phyloP scores from a whole-genome alignment of 768 basidiomycete species.

The Russula virescens region DNA sequence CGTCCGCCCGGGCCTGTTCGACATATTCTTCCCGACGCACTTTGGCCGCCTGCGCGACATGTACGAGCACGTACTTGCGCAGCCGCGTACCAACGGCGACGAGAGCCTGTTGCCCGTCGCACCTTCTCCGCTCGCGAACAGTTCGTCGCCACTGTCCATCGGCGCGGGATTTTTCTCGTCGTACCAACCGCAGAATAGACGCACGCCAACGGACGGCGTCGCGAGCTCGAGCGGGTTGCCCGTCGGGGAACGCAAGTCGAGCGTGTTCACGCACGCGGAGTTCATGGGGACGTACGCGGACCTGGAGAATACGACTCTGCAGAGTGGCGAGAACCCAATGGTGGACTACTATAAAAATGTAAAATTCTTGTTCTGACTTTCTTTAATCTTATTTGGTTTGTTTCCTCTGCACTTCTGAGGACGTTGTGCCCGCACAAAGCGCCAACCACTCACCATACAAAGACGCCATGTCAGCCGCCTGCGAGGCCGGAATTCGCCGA shows the following conservation, averaged over 20 bases:
- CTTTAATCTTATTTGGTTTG: not conserved
- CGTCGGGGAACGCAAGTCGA: constrained; percentile 74
- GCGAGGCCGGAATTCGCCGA: too few relatives aligned
- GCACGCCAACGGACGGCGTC: constrained; percentile 64
- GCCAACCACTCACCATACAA: too few relatives aligned
- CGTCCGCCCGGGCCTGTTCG: constrained; percentile 94
- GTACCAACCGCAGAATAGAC: constrained; percentile 47
- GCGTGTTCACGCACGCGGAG: constrained; percentile 82
- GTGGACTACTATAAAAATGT: constrained; percentile 90
- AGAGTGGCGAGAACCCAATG: constrained; percentile 85
- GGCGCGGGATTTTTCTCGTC: constrained; percentile 72
- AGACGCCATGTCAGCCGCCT: too few relatives aligned
- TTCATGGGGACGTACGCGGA: constrained; percentile 86
- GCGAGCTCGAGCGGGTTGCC: constrained; percentile 70
- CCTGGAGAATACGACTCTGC: constrained; percentile 58
- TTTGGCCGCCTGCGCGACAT: constrained; percentile 82
- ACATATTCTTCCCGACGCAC: constrained; percentile 97
- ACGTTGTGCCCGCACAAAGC: not conserved
- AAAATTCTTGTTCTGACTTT: constrained; percentile 74
- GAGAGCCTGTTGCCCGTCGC: constrained; percentile 19
- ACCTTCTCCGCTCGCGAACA: constrained; percentile 47
- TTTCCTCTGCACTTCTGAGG: not conserved
- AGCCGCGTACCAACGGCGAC: constrained; percentile 36
- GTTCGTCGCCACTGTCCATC: constrained; percentile 44
- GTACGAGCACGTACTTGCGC: constrained; percentile 78